Conservation (phyloP, 2,329 filamentous ascomycete species). For the Lecanicillium sp. region DNA sequence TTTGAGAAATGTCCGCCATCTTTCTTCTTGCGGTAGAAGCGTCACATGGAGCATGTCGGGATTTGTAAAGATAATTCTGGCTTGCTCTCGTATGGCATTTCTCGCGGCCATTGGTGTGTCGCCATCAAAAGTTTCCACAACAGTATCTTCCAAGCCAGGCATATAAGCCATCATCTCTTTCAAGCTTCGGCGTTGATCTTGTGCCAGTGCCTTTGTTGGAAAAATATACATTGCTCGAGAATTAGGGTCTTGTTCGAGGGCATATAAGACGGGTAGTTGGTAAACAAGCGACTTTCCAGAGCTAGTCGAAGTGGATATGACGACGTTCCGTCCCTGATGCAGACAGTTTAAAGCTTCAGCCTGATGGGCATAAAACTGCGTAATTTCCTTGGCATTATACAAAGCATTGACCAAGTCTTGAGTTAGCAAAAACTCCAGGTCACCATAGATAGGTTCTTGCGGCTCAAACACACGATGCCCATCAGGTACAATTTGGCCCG, state of each 20-base stretch:
- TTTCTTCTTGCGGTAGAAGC: conserved; percentile 83
- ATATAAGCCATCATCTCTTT: conserved; percentile 79
- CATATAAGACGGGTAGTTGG: conserved; percentile 83
- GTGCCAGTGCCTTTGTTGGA: conserved; percentile 90
- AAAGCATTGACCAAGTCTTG: conserved; percentile 92
- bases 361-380: conserved; percentile 82
- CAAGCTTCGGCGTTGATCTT: conserved; percentile 85
- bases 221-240: conserved; percentile 96
- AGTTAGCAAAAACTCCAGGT: conserved; percentile 77
- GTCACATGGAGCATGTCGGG: conserved; percentile 96
- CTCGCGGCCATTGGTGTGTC: conserved; percentile 80
- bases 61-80: conserved; percentile 91
- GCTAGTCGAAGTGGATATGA: conserved; percentile 89
- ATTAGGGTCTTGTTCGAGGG: conserved; percentile 66
- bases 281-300: conserved; percentile 98
- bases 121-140: conserved; percentile 93
- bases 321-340: conserved; percentile 73
- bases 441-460: conserved; percentile 72
- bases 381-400: conserved; percentile 85
- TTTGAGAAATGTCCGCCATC: conserved; percentile 81
- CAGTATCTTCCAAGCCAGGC: conserved; percentile 61
- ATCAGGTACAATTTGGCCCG: conserved; percentile 83
- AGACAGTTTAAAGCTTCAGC: conserved; percentile 87
- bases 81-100: conserved; percentile 76
- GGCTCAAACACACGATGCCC: conserved; percentile 87